Evolutionary conservation across 2,329 filamentous ascomycete species (phyloP), one percentile per base, ranked within the genome.

Genomic region (Cercospora sp.): DNA sequence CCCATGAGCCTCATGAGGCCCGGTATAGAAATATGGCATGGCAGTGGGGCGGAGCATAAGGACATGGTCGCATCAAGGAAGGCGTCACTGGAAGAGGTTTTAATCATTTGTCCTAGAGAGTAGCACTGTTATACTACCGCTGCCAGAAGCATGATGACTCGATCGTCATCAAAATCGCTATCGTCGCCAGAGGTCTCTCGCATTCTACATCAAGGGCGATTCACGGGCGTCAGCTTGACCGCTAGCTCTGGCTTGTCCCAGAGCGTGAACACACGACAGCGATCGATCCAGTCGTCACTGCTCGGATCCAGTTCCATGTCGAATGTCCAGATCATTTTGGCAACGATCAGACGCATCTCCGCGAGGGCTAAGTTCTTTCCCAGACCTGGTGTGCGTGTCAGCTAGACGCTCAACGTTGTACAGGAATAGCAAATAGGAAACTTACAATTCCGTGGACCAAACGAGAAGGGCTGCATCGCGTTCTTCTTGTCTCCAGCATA

Each of bases 291-390:
- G 10, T 65, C 63, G 12, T 61, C 23, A 48, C 63, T 63, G 31
- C 48, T 57, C 16, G 58, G 28, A 31, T 63, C 51, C 48, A 79
- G 68, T 66, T 78, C 73, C 33, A 80, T 65, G 70, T 83, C 79
- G 64, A 82, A 83, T 1, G 74, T 73, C 72, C 74, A 83, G 3
- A 82, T 33, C 33, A 83, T 45, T 65, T 79, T 79, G 3, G 80
- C 75, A 20, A 83, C 66, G 2, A 80, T 77, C 2, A 83, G 53
- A 3, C 76, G 72, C 70, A 80, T 76, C 68, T 82, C 79, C 9
- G 75, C 74, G 53, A 77, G 77, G 0, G 80, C 80, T 18, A 82
- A 72, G 48, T 78, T 77, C 72, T 72, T 67, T 6, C 53, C 53
- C 13, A 58, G 28, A 13, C 48, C 48, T 53, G 26, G 48, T 16